These are phyloP conservation scores for Candida odintsovae DNA, from an alignment of 805 yeast species.

Conservation along the genomic window DNA sequence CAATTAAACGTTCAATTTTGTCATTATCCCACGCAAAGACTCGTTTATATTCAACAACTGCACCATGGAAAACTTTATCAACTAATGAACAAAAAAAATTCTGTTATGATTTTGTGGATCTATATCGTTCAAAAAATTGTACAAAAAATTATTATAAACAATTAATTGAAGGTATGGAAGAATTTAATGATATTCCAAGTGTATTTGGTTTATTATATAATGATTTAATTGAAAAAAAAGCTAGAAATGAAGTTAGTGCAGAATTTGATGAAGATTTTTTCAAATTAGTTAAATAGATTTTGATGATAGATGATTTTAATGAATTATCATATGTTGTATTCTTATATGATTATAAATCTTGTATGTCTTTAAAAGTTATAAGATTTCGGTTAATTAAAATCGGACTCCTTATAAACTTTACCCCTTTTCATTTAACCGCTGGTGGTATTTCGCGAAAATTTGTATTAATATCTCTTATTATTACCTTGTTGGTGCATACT, in stretches of 20 bases:
- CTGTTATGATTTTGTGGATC: constrained; percentile 23
- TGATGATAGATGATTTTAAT: neutral
- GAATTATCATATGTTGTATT: no score
- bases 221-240: constrained; percentile 24
- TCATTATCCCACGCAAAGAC: neutral
- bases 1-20: neutral
- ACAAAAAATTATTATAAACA: constrained; percentile 31
- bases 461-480: no score
- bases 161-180: constrained; percentile 32
- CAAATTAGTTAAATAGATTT: constrained; percentile 3
- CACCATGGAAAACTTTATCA: constrained; percentile 24
- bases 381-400: neutral
- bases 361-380: no score
- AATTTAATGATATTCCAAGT: constrained; percentile 30
- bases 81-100: constrained; percentile 24
- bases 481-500: neutral
- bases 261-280: constrained; percentile 24
- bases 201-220: constrained; percentile 34
- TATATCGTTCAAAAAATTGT: constrained; percentile 28
- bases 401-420: no score
- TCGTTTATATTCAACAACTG: neutral
- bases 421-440: neutral
- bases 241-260: constrained; percentile 12
- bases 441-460: no score
- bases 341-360: no score